Evolutionary conservation across 2,329 filamentous ascomycete species (phyloP).

Genomic region (Colletotrichum sp.): DNA sequence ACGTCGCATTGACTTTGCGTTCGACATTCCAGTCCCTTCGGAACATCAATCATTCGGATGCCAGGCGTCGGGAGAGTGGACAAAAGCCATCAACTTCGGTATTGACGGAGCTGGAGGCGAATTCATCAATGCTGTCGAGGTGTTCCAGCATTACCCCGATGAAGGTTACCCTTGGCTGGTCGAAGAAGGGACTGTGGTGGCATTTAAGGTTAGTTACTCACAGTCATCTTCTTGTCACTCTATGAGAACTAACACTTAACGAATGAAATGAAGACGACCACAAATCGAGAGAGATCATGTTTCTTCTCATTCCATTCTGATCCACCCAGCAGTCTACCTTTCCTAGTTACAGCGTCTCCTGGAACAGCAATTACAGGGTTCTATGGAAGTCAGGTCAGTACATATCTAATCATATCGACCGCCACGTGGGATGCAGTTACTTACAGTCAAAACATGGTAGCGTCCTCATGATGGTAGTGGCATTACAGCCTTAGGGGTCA

Average conservation of each 20-base stretch:
- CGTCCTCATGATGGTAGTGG: not conserved
- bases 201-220: not conserved
- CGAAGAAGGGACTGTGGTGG: not conserved
- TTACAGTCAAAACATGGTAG: not conserved
- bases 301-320: not conserved
- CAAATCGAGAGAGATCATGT: not conserved
- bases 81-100: not conserved
- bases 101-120: not conserved
- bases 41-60: not conserved
- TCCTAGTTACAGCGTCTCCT: not conserved
- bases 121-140: not conserved
- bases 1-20: not conserved
- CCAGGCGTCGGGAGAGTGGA: not conserved
- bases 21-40: not conserved
- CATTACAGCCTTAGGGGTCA: not conserved
- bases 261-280: not conserved
- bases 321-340: not conserved
- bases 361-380: not conserved
- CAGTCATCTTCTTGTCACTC: not conserved
- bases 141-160: not conserved
- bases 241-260: accelerated
- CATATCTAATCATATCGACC: not conserved
- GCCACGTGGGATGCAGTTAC: not conserved
- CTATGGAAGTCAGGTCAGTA: not conserved
- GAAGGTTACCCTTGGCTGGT: not conserved